phyloP scores from a whole-genome alignment of 2,329 filamentous ascomycete genomes.

The Aspergillus pseudoviridinutans region DNA sequence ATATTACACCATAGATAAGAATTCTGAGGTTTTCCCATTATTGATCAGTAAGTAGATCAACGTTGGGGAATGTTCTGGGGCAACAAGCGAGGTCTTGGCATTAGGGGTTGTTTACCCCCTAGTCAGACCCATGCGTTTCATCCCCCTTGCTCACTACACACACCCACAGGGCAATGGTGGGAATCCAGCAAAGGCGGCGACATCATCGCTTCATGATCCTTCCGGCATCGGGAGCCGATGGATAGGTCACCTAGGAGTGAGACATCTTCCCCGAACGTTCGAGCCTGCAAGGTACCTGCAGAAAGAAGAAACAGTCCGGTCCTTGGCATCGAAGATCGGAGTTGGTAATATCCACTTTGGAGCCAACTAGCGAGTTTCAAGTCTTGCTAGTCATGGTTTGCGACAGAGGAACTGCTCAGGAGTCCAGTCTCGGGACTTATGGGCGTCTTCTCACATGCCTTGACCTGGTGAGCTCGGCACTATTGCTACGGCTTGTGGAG shows the following conservation, averaged over 20 bases:
- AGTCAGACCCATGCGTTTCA: no score
- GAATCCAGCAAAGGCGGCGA: not conserved
- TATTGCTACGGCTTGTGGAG: not conserved
- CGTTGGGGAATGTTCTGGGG: no score
- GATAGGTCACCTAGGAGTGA: not conserved
- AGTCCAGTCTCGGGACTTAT: not conserved
- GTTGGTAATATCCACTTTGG: not conserved
- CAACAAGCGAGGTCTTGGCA: no score
- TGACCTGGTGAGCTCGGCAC: not conserved
- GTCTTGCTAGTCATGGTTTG: not conserved
- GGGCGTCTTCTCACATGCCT: not conserved
- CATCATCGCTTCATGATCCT: not conserved
- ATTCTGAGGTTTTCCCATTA: no score
- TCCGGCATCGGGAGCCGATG: not conserved
- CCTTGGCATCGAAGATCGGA: not conserved
- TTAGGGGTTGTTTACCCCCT: no score
- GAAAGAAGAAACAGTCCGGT: not conserved
- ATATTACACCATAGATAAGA: no score
- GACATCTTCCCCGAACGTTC: not conserved
- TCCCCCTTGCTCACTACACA: no score
- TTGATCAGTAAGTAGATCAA: no score
- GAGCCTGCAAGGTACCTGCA: not conserved
- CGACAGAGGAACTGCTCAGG: not conserved
- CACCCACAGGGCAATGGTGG: no score
- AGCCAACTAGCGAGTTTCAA: not conserved